Evolutionary conservation across 495 filamentous ascomycete genomes (phyloP).

Genomic region (Chaetomium fimeti): DNA sequence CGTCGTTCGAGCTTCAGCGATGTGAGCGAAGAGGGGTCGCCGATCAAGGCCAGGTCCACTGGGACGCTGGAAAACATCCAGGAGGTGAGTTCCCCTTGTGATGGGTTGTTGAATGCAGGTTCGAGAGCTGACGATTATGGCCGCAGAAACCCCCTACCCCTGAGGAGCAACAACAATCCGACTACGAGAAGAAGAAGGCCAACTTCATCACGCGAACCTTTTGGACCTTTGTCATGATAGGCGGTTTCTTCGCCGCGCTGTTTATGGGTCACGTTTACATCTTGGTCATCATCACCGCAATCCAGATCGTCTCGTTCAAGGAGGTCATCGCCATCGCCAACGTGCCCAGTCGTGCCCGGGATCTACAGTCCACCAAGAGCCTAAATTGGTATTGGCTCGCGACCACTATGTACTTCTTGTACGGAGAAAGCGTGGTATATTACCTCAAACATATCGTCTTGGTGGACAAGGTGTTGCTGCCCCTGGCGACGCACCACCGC

Average conservation of each 20-base stretch:
- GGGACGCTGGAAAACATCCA: conserved; percentile 40
- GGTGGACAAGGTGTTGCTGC: conserved; percentile 88
- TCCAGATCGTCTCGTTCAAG: conserved; percentile 98
- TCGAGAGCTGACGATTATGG: not conserved
- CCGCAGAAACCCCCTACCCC: conserved; percentile 35
- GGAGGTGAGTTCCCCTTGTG: conserved; percentile 32
- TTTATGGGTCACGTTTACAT: conserved; percentile 97
- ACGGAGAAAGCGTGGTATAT: conserved; percentile 98
- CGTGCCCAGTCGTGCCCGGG: conserved; percentile 85
- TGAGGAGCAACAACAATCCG: conserved; percentile 47
- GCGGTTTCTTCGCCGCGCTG: conserved; percentile 82
- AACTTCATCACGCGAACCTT: conserved; percentile 96
- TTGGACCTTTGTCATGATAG: conserved; percentile 99
- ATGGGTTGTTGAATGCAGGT: not conserved
- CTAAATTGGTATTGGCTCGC: conserved; percentile 99
- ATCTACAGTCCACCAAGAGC: conserved; percentile 88
- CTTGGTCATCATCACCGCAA: conserved; percentile 81
- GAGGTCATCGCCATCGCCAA: conserved; percentile 98
- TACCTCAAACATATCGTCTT: conserved; percentile 98
- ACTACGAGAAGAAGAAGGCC: conserved; percentile 98
- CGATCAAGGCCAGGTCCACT: conserved; percentile 44
- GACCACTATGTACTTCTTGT: conserved; percentile 98
- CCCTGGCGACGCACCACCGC: conserved; percentile 93
- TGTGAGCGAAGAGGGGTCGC: conserved; percentile 65
- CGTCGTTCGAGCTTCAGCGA: conserved; percentile 76